These are phyloP conservation scores for Lactifluus rugatus DNA, from an alignment of 768 basidiomycete species.

Conservation along the genomic window DNA sequence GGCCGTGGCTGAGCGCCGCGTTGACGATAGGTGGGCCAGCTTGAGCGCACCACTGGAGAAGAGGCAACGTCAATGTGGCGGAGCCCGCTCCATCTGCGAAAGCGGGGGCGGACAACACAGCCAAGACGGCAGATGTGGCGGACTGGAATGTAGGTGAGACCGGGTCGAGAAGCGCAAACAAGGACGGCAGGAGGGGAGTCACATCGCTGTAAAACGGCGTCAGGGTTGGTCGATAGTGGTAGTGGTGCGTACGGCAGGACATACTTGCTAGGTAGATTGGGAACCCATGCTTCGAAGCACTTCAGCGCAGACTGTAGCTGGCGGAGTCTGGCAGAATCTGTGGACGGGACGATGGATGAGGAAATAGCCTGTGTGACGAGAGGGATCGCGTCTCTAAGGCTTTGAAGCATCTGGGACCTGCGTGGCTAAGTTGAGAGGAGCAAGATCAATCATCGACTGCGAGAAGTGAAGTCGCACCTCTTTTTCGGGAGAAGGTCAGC, in stretches of 20 bases:
- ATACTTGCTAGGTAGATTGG: constrained; percentile 57
- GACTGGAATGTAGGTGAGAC: constrained; percentile 25
- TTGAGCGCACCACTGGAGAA: constrained; percentile 67
- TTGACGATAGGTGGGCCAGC: constrained; percentile 41
- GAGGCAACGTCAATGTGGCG: constrained; percentile 70
- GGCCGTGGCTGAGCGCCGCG: constrained; percentile 23
- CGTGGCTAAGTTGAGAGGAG: constrained; percentile 4
- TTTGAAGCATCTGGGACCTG: constrained; percentile 56
- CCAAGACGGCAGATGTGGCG: constrained; percentile 46
- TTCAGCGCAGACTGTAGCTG: constrained; percentile 62
- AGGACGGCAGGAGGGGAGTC: constrained; percentile 54
- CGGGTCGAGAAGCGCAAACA: constrained; percentile 40
- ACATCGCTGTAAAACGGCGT: constrained; percentile 42
- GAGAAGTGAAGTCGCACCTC: constrained; percentile 44
- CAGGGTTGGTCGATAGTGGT: background rate
- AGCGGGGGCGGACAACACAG: constrained; percentile 63
- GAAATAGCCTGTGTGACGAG: constrained; percentile 64
- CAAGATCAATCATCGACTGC: background rate
- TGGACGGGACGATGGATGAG: constrained; percentile 40
- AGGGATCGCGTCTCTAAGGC: constrained; percentile 55
- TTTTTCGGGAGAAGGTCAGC: constrained; percentile 66
- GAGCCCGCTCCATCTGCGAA: constrained; percentile 61
- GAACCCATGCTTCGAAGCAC: constrained; percentile 80
- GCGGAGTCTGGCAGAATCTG: constrained; percentile 27
- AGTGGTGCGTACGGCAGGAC: constrained; percentile 17